These are phyloP conservation scores for Thalassiosira ordinaria DNA, from an alignment of 352 stramenopile species.

Conservation along the genomic window DNA sequence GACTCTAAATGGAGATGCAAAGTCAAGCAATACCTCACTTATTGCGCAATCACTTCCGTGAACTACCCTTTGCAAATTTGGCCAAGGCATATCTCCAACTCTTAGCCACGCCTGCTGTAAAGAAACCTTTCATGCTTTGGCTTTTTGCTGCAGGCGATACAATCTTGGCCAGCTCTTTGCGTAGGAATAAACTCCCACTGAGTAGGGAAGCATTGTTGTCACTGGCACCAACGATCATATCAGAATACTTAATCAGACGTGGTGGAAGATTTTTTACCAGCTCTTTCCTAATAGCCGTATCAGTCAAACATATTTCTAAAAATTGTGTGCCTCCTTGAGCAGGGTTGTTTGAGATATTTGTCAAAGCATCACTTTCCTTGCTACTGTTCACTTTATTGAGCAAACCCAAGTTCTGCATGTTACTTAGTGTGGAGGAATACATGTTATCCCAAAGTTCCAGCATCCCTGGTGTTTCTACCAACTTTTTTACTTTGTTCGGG, in stretches of 20 bases:
- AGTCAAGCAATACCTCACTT: constrained; percentile 12
- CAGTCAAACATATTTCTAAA: constrained; percentile 38
- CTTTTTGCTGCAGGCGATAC: constrained; percentile 66
- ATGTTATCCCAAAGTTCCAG: constrained; percentile 68
- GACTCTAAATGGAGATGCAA: constrained; percentile 6
- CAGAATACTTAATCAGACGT: constrained; percentile 35
- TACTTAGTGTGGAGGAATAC: constrained; percentile 59
- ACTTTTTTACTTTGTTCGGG: constrained; percentile 79
- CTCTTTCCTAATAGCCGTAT: constrained; percentile 35
- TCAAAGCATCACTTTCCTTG: neutral
- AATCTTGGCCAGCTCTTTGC: constrained; percentile 51
- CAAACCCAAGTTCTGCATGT: constrained; percentile 52
- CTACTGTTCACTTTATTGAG: constrained; percentile 23
- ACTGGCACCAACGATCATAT: constrained; percentile 39
- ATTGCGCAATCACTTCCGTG: constrained; percentile 29
- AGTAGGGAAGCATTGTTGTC: constrained; percentile 16
- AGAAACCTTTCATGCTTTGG: constrained; percentile 79
- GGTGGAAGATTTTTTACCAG: constrained; percentile 46
- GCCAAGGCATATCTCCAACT: constrained; percentile 73
- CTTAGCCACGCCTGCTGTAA: constrained; percentile 74
- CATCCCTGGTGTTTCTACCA: constrained; percentile 76
- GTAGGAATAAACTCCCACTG: constrained; percentile 28
- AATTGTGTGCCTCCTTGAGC: neutral
- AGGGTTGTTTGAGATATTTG: neutral
- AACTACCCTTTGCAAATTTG: constrained; percentile 79